Percentiles rank a stretch among this genome's conserved stretches.
phyloP scores from a whole-genome alignment of 768 basidiomycete genomes.

The Pleurotus tuber-regium region DNA sequence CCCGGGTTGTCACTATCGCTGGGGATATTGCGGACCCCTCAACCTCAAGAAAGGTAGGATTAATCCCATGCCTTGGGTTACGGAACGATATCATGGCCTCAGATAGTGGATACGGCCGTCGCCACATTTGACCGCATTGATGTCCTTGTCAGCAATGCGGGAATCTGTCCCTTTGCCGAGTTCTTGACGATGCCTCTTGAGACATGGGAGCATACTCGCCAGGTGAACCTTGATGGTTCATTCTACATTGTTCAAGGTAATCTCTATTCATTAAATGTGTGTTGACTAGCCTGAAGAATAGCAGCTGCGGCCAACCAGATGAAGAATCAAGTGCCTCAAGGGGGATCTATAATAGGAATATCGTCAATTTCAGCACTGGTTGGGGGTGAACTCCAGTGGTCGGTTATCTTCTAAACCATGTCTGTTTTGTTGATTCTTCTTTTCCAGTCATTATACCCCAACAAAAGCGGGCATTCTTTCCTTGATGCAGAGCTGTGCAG shows the following conservation, averaged over 20 bases:
- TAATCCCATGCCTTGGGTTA: background rate
- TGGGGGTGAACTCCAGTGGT: constrained; percentile 72
- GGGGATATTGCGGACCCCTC: constrained; percentile 64
- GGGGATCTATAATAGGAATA: constrained; percentile 73
- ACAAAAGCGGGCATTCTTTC: constrained; percentile 79
- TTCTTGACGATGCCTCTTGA: constrained; percentile 66
- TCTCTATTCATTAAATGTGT: too few species aligned
- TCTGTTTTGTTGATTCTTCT: background rate
- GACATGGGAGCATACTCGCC: constrained; percentile 62
- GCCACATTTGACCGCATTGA: constrained; percentile 64
- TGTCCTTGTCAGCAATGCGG: constrained; percentile 43
- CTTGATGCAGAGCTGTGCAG: constrained; percentile 77
- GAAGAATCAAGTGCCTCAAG: constrained; percentile 64
- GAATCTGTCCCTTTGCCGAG: constrained; percentile 77
- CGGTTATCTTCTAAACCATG: constrained; percentile 10
- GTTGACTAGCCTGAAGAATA: too few species aligned
- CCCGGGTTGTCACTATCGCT: constrained; percentile 45
- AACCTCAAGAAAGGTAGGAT: constrained; percentile 52
- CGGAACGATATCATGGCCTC: background rate
- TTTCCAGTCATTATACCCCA: constrained; percentile 65
- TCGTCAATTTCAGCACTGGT: constrained; percentile 80
- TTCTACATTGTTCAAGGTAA: constrained; percentile 69
- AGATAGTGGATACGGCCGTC: constrained; percentile 65
- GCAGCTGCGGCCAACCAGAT: constrained; percentile 74
- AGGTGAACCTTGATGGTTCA: constrained; percentile 74